These are phyloP conservation scores for Cardamine occulta DNA, from an alignment of 345 rosid species.

Conservation along the genomic window DNA sequence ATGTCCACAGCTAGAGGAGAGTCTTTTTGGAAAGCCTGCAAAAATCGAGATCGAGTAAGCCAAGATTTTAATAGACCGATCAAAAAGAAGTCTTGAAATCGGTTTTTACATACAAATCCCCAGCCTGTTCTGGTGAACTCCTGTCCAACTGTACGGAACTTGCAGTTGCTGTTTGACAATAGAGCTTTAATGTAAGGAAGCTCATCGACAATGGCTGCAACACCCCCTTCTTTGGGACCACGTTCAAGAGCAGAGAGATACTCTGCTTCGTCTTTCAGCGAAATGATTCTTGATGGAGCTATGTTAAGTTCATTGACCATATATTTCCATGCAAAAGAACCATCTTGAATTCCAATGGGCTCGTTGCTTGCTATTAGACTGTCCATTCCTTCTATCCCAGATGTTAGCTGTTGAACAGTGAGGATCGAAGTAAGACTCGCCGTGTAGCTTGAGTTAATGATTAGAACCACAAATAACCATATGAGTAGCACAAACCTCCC, in stretches of 20 bases:
- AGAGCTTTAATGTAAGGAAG: constrained; percentile 87
- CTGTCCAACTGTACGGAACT: constrained; percentile 77
- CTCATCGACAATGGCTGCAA: constrained; percentile 94
- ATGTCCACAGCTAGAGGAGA: constrained; percentile 89
- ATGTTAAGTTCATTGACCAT: constrained; percentile 81
- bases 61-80: neutral
- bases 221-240: constrained; percentile 75
- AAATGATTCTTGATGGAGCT: constrained; percentile 65
- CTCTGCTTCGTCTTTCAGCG: constrained; percentile 54
- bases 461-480: constrained; percentile 91
- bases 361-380: constrained; percentile 63
- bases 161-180: constrained; percentile 64
- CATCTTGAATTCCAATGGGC: constrained; percentile 86
- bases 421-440: constrained; percentile 96
- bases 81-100: neutral
- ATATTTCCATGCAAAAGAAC: constrained; percentile 81
- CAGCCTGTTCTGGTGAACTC: constrained; percentile 92
- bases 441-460: constrained; percentile 96
- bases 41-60: neutral
- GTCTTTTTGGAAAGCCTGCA: constrained; percentile 91
- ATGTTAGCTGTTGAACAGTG: constrained; percentile 82
- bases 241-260: constrained; percentile 57
- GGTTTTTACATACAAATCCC: constrained; percentile 83
- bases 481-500: constrained; percentile 85
- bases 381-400: constrained; percentile 82